phyloP scores from a whole-genome alignment of 2,329 filamentous ascomycete genomes.

The Phyllosticta capitalensis region DNA sequence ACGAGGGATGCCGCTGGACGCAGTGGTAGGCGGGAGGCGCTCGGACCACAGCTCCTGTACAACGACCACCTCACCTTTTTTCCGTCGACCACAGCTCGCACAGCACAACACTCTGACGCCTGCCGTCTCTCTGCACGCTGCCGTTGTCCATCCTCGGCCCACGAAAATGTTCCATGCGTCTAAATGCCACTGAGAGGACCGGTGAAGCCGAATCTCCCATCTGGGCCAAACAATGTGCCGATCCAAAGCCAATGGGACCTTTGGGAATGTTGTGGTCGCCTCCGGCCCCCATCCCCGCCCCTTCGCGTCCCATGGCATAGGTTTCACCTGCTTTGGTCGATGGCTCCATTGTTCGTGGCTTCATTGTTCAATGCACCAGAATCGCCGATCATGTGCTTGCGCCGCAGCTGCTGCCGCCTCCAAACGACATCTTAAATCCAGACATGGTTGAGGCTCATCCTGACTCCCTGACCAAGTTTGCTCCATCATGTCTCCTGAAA shows the following conservation, averaged over 20 bases:
- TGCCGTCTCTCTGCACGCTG: not conserved
- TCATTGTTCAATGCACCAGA: not conserved
- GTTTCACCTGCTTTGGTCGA: not conserved
- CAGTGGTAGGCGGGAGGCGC: not conserved
- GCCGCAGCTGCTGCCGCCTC: not conserved
- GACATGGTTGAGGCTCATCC: not conserved
- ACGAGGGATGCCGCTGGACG: not conserved
- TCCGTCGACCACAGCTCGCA: not conserved
- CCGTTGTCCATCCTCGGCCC: not conserved
- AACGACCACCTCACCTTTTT: not conserved
- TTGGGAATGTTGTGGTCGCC: not conserved
- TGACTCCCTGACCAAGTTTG: not conserved
- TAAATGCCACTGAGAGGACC: not conserved
- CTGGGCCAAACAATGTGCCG: not conserved
- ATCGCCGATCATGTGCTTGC: not conserved
- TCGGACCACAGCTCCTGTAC: not conserved
- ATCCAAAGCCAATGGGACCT: not conserved
- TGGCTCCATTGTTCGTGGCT: not conserved
- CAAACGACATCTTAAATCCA: not conserved
- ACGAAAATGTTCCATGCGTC: not conserved
- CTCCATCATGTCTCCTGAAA: not conserved
- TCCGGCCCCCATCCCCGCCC: not conserved
- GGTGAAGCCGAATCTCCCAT: not conserved
- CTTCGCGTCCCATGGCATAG: not conserved
- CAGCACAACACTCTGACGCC: not conserved